Base-by-base conservation (phyloP, 352 stramenopile species). In the Phytophthora pini region DNA sequence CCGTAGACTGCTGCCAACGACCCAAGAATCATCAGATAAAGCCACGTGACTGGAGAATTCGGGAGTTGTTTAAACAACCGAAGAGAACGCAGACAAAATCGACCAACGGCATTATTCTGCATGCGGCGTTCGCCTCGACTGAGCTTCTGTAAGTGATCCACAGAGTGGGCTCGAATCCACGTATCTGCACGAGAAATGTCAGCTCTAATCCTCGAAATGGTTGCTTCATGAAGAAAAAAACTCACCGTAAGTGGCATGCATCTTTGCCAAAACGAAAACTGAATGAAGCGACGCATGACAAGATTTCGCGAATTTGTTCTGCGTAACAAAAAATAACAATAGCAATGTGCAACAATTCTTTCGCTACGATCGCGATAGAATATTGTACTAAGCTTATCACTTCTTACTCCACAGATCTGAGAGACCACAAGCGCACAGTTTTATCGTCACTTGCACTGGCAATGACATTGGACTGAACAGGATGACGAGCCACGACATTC, bases 1-100 rank as follows among this genome's bases (percentile, higher is more conserved):
- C 80, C 84, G 52, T 89, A 90, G 11, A 88, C 41, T 34, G 85
- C 85, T 13, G 83, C 77, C 47, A 90, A 54, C 2, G 62, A 67
- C 7, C 87, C 83, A 8, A 95, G 59, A 6, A 88, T 70, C 34
- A 80, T 72, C 36, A 95, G 63, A 40, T 88, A 95, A 17, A 93
- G 68, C 87, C 87, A 95, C 52, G 82, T 95, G 26, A 92, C 84
- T 1, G 83, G 87, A 29, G 87, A 95, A 46, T 93, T 88, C 20
- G 87, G 85, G n/a, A 95, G 46, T 52, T 90, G 85, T 56, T 88
- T 89, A 69, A 83, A 93, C 44, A 93, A 43, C 29, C 70, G 67
- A 10, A 92, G 77, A 38, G 77, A 87, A 4, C 68, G 68, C 17
- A 90, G 71, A 32, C 82, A 92, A 8, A 92, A 61, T 44, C 85